phyloP scores from a whole-genome alignment of 441 rosid genomes.

The Gossypium trilobum region DNA sequence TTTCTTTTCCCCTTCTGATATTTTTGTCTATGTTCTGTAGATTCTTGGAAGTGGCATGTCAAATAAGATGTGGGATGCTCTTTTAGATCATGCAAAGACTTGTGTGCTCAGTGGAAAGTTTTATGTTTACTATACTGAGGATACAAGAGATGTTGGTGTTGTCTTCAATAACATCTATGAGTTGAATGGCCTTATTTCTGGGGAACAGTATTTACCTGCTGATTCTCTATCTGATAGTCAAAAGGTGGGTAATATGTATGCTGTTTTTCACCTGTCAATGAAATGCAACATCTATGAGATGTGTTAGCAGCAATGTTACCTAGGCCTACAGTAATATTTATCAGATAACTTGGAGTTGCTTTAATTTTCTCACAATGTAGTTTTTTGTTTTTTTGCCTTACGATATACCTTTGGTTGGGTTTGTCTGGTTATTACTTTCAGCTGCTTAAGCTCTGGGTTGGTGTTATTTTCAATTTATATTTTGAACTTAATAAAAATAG shows the following conservation, averaged over 20 bases:
- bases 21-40: slow-evolving; percentile 31
- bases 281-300: neutral
- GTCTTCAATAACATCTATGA: slow-evolving; percentile 78
- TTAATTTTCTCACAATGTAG: neutral
- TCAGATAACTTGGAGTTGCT: neutral
- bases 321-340: neutral
- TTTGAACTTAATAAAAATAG: neutral
- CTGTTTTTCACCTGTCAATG: neutral
- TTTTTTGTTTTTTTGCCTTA: neutral
- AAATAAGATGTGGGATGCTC: slow-evolving; percentile 98
- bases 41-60: slow-evolving; percentile 98
- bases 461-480: neutral
- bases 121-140: slow-evolving; percentile 76
- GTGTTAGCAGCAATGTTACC: neutral
- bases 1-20: slow-evolving; percentile 21
- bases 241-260: slow-evolving; percentile 49
- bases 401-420: neutral
- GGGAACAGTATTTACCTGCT: slow-evolving; percentile 68
- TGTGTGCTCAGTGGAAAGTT: slow-evolving; percentile 72
- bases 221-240: slow-evolving; percentile 77
- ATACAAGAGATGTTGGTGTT: slow-evolving; percentile 67
- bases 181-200: slow-evolving; percentile 76
- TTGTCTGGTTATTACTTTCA: neutral
- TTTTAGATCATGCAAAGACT: slow-evolving; percentile 90
- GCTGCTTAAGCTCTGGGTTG: neutral